Evolutionary conservation across 176 grass and related monocot genomes (phyloP), one percentile per base, ranked within the genome.

Genomic region (Juncus inflexus): DNA sequence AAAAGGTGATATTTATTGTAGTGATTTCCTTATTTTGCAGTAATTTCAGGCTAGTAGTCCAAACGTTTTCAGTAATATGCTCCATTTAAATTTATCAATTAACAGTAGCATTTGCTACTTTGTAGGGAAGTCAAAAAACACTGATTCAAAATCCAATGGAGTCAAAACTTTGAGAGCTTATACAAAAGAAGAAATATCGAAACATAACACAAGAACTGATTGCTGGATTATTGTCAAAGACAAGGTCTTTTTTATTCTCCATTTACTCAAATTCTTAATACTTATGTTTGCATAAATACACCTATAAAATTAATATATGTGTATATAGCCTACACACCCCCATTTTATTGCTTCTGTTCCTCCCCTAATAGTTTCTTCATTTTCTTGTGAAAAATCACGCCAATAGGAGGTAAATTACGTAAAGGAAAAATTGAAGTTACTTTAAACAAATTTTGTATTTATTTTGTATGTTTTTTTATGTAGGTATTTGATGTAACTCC

Each of bases 401-500:
- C 19, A 28, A 28, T 28, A 28, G 19, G 19, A 28, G 19, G 19
- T 28, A 28, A 28, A 28, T 28, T 28, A 28, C 19, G 19, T 28
- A 28, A 28, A 28, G 19, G 0, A 28, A 28, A 28, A 28, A 28
- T 28, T 0, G 19, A 28, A 28, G 19, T 28, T 28, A 1, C 19
- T 28, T 28, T 28, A 28, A 28, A 28, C 19, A 28, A 28, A 28
- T 28, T 28, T 28, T 28, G 19, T 28, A 73, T 53, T 42, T 14
- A 9, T 74, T 16, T 12, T 63, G 60, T 41, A 77, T 66, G 47
- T 47, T 55, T 52, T 12, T 73, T 36, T n/a, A 50, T 73, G 56
- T 62, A 95, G 90, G 81, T 90, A n/a, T 95, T 90, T 76, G 86
- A 90, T 74, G 86, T 95, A 35, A 90, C 86, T 61, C 57, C 86